These are phyloP conservation scores for Hyphodiscus sp. DNA, from an alignment of 2,329 filamentous ascomycete species.

Conservation along the genomic window DNA sequence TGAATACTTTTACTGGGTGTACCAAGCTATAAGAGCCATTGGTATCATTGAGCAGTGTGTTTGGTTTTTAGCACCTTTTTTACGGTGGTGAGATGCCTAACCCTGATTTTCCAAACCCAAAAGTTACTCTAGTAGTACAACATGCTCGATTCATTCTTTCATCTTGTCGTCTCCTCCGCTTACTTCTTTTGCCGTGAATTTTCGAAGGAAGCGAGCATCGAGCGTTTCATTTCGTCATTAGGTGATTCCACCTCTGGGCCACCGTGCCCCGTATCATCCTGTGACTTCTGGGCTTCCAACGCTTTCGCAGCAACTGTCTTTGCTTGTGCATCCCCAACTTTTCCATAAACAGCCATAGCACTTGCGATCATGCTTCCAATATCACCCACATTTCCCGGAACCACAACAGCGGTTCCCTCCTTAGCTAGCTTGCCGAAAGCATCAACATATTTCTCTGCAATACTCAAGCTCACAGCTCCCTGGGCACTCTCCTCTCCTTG, in stretches of 20 bases:
- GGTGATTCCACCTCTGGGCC: slow-evolving; percentile 25
- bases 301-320: slow-evolving; percentile 54
- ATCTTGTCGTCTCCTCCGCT: neutral
- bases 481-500: slow-evolving; percentile 70
- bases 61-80: neutral
- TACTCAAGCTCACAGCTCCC: slow-evolving; percentile 75
- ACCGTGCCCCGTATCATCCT: slow-evolving; percentile 16
- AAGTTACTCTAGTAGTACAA: slow-evolving; percentile 6
- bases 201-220: slow-evolving; percentile 43
- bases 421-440: slow-evolving; percentile 89
- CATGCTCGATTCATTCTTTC: neutral
- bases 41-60: slow-evolving; percentile 5
- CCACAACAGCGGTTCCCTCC: slow-evolving; percentile 91
- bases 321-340: slow-evolving; percentile 76
- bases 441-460: slow-evolving; percentile 97
- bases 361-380: slow-evolving; percentile 96
- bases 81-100: neutral
- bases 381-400: slow-evolving; percentile 94
- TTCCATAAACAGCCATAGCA: slow-evolving; percentile 90
- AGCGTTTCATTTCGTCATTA: slow-evolving; percentile 38
- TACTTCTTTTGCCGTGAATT: slow-evolving; percentile 27
- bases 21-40: neutral
- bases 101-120: neutral
- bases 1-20: neutral
- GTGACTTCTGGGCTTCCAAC: slow-evolving; percentile 33